A percentile compares a stretch with the other conserved stretches of the same genome.
phyloP scores from a whole-genome alignment of 2,329 filamentous ascomycete species.

The Stenocarpella maydis region DNA sequence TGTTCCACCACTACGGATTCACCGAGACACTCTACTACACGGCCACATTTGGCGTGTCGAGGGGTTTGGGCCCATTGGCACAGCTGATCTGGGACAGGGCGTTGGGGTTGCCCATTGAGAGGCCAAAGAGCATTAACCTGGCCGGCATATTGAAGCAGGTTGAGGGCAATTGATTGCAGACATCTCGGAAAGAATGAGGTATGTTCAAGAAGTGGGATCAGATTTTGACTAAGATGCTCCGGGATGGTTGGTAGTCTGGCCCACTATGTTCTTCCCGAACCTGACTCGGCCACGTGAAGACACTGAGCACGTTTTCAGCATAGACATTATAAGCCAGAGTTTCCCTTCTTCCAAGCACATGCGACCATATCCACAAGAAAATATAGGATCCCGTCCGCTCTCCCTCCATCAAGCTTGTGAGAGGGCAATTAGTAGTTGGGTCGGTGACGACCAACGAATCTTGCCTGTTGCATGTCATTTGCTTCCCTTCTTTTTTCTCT shows the following conservation, averaged over 20 bases:
- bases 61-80: conserved; percentile 84
- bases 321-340: neutral
- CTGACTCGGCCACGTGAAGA: neutral
- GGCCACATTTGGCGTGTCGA: conserved; percentile 73
- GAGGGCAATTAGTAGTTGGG: conserved; percentile 6
- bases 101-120: conserved; percentile 92
- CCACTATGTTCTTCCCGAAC: neutral
- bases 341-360: neutral
- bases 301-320: neutral
- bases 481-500: neutral
- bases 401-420: conserved; percentile 5
- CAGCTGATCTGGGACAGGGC: conserved; percentile 97
- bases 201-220: neutral
- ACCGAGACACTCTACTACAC: conserved; percentile 96
- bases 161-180: conserved; percentile 45
- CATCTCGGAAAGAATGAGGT: neutral
- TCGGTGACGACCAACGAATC: conserved; percentile 24
- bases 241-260: neutral
- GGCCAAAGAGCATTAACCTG: conserved; percentile 97
- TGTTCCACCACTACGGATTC: conserved; percentile 99
- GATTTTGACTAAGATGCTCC: neutral
- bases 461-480: conserved; percentile 17
- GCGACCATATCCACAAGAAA: conserved; percentile 6
- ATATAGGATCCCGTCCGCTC: conserved; percentile 4
- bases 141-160: conserved; percentile 80